phyloP scores from a whole-genome alignment of 768 basidiomycete genomes.

The Rhodosporidiobolus sp. region DNA sequence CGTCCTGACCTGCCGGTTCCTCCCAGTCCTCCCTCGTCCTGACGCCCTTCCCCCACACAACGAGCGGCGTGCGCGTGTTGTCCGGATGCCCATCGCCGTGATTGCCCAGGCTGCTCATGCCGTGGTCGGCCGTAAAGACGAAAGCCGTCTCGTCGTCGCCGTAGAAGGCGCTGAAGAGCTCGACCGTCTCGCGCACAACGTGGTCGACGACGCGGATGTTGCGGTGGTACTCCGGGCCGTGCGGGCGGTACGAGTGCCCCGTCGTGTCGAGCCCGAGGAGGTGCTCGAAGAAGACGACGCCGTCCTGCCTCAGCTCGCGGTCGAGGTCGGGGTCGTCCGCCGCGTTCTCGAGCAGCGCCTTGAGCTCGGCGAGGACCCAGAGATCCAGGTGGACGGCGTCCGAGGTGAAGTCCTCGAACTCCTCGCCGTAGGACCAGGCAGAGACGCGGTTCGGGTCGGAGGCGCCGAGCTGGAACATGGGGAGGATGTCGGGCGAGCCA shows the following conservation, averaged over 20 bases:
- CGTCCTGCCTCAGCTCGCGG: conserved; percentile 57
- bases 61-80: conserved; percentile 77
- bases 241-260: conserved; percentile 78
- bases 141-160: conserved; percentile 63
- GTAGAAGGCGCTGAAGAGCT: conserved; percentile 64
- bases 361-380: conserved; percentile 75
- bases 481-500: conserved; percentile 81
- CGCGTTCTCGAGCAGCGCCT: conserved; percentile 62
- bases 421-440: conserved; percentile 71
- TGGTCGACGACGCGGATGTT: conserved; percentile 76
- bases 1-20: conserved; percentile 55
- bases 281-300: conserved; percentile 77
- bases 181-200: conserved; percentile 66
- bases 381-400: conserved; percentile 73
- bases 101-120: conserved; percentile 83
- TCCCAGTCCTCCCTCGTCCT: conserved; percentile 40
- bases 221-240: conserved; percentile 82
- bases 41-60: conserved; percentile 77
- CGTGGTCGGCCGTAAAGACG: conserved; percentile 83
- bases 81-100: conserved; percentile 89
- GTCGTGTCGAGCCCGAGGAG: conserved; percentile 81
- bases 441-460: conserved; percentile 62
- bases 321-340: conserved; percentile 57
- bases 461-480: conserved; percentile 79
- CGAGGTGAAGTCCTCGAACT: conserved; percentile 80